phyloP scores from a whole-genome alignment of 768 basidiomycete species.

The Mycena capillaripes region DNA sequence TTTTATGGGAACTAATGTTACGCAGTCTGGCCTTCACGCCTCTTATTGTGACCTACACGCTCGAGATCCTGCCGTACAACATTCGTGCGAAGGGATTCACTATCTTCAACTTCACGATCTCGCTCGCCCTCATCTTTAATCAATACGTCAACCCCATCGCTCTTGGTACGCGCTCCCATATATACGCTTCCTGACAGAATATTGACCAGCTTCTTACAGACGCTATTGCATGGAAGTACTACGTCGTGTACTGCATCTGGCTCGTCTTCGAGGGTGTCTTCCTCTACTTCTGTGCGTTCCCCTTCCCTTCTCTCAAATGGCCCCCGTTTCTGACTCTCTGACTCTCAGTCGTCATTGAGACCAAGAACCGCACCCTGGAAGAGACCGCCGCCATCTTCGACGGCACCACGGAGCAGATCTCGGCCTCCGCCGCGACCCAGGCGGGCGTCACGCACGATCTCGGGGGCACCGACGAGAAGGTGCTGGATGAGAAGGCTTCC shows the following conservation, averaged over 20 bases:
- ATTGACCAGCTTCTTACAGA: constrained; percentile 40
- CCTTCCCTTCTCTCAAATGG: background rate
- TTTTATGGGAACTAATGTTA: constrained; percentile 15
- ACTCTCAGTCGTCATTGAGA: constrained; percentile 69
- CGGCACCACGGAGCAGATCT: constrained; percentile 63
- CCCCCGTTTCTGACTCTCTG: background rate
- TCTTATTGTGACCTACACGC: constrained; percentile 87
- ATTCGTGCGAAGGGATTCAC: constrained; percentile 91
- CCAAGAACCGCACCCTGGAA: constrained; percentile 80
- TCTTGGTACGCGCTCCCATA: constrained; percentile 51
- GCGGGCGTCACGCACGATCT: constrained; percentile 44
- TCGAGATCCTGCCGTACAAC: constrained; percentile 88
- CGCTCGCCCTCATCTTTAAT: constrained; percentile 88
- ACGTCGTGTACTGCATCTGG: constrained; percentile 82
- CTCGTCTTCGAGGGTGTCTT: constrained; percentile 75
- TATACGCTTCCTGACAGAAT: background rate
- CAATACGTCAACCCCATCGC: constrained; percentile 91
- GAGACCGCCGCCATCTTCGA: constrained; percentile 89
- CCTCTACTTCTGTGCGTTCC: constrained; percentile 64
- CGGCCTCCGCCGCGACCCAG: constrained; percentile 40
- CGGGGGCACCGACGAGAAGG: constrained; percentile 25
- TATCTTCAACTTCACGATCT: constrained; percentile 84
- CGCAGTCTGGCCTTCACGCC: constrained; percentile 83
- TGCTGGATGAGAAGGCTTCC: constrained; percentile 52
- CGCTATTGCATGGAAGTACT: constrained; percentile 81